Conservation (phyloP, 2,329 filamentous ascomycete genomes). For the Phoma sp. region DNA sequence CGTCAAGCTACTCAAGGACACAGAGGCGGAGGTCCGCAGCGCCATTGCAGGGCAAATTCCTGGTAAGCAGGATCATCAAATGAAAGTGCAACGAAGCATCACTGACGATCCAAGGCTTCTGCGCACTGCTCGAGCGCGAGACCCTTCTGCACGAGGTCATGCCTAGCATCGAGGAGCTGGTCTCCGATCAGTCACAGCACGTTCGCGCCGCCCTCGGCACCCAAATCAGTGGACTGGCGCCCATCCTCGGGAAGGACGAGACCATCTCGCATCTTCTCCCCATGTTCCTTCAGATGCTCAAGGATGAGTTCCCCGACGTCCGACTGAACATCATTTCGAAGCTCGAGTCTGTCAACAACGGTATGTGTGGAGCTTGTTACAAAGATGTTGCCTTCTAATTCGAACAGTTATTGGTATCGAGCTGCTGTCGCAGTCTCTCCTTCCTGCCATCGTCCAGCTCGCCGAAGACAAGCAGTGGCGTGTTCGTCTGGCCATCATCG, state of each 20-base stretch:
- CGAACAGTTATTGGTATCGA: conserved; percentile 91
- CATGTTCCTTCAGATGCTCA: conserved; percentile 99
- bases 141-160: conserved; percentile 95
- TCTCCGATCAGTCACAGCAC: conserved; percentile 95
- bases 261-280: conserved; percentile 96
- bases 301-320: conserved; percentile 98
- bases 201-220: conserved; percentile 94
- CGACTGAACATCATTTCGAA: conserved; percentile 99
- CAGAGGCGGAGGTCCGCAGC: conserved; percentile 95
- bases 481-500: conserved; percentile 95
- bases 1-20: conserved; percentile 96
- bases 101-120: conserved; percentile 73
- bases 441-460: conserved; percentile 95
- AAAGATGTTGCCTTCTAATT: conserved; percentile 17
- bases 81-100: not conserved
- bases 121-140: conserved; percentile 82
- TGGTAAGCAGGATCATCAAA: conserved; percentile 54
- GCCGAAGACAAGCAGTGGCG: conserved; percentile 99
- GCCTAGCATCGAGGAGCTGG: conserved; percentile 93
- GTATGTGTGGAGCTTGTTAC: conserved; percentile 54
- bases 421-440: conserved; percentile 90
- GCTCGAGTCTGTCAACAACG: conserved; percentile 95
- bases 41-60: conserved; percentile 98
- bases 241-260: conserved; percentile 97
- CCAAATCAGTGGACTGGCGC: conserved; percentile 94